phyloP scores from a whole-genome alignment of 164 flowering plant genomes.

The Chimonanthus salicifolius region DNA sequence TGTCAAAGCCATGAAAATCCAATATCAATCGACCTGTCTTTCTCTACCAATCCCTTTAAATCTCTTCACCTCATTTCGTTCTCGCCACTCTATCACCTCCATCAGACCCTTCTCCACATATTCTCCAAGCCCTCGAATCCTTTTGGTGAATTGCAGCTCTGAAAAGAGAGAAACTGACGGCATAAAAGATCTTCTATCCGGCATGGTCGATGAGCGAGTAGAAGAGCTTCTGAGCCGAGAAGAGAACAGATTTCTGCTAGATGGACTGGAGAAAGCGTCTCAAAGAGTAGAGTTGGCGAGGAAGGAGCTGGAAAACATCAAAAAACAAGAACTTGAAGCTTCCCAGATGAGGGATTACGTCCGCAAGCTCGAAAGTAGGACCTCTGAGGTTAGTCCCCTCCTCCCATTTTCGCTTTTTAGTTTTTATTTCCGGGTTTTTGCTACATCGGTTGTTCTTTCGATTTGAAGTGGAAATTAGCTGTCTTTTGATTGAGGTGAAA shows the following conservation, averaged over 20 bases:
- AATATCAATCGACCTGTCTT: neutral
- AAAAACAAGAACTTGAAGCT: slow-evolving; percentile 66
- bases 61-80: neutral
- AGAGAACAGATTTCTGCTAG: slow-evolving; percentile 58
- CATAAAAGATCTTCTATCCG: slow-evolving; percentile 43
- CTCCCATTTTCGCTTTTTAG: neutral
- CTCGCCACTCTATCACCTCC: slow-evolving; percentile 1
- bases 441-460: neutral
- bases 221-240: slow-evolving; percentile 22
- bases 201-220: slow-evolving; percentile 60
- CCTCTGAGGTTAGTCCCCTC: slow-evolving; percentile 53
- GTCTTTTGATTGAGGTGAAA: no score
- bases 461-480: no score
- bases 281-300: slow-evolving; percentile 66
- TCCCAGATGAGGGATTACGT: slow-evolving; percentile 45
- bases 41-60: neutral
- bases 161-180: slow-evolving; percentile 16
- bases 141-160: slow-evolving; percentile 35
- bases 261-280: slow-evolving; percentile 70
- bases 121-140: slow-evolving; percentile 1
- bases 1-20: neutral
- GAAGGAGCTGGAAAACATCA: slow-evolving; percentile 67
- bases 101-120: slow-evolving; percentile 6
- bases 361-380: slow-evolving; percentile 44
- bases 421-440: neutral